phyloP scores from a whole-genome alignment of 306 rosid species.

The Geum urbanum region DNA sequence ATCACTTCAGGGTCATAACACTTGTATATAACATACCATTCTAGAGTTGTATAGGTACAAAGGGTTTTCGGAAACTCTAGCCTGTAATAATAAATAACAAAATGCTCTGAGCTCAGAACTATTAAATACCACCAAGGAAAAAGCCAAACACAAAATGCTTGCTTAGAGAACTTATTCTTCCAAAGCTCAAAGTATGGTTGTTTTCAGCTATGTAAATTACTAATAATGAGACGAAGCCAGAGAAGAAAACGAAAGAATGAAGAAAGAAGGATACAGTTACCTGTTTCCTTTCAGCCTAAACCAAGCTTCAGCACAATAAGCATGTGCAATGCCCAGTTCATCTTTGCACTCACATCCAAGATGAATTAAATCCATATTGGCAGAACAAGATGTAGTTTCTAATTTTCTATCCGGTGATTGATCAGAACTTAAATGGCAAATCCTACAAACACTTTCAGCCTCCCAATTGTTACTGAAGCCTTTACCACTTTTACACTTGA shows the following conservation, averaged over 20 bases:
- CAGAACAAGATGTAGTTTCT: slow-evolving; percentile 17
- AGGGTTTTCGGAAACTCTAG: neutral
- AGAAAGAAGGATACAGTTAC: slow-evolving; percentile 33
- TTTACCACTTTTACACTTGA: slow-evolving; percentile 44
- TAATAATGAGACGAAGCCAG: neutral
- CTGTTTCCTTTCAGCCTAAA: slow-evolving; percentile 90
- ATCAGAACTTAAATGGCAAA: slow-evolving; percentile 69
- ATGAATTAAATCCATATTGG: slow-evolving; percentile 50
- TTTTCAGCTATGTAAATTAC: neutral
- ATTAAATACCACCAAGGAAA: neutral
- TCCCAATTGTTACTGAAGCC: slow-evolving; percentile 43
- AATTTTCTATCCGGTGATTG: slow-evolving; percentile 47
- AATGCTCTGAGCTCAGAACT: neutral
- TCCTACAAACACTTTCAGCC: slow-evolving; percentile 80
- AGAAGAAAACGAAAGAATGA: no score
- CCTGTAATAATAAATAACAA: neutral
- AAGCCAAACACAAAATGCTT: neutral
- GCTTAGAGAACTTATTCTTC: neutral
- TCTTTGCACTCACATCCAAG: slow-evolving; percentile 91
- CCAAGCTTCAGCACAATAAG: slow-evolving; percentile 92
- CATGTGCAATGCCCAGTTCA: slow-evolving; percentile 80
- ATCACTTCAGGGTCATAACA: neutral
- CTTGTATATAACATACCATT: neutral
- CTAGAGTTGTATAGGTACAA: neutral
- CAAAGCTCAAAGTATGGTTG: neutral